phyloP scores from a whole-genome alignment of 2,329 filamentous ascomycete species.

The Raffaelea ambrosiae region DNA sequence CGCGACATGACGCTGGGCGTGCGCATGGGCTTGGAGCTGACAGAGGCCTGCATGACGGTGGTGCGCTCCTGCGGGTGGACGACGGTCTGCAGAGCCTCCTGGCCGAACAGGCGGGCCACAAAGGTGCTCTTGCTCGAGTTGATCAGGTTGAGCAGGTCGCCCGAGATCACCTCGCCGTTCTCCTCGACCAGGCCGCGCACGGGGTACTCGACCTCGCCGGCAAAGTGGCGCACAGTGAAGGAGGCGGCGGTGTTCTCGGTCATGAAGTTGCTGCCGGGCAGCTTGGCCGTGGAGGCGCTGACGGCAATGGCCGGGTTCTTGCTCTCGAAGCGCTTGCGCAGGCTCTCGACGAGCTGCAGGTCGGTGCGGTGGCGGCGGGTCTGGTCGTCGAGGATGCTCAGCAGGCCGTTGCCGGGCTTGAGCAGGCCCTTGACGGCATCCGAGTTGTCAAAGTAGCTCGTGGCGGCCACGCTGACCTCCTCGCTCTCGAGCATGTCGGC shows the following conservation, averaged over 20 bases:
- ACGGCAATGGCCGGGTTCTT: slow-evolving; percentile 89
- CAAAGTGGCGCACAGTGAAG: slow-evolving; percentile 92
- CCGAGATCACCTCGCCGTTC: slow-evolving; percentile 92
- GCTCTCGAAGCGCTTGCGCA: slow-evolving; percentile 86
- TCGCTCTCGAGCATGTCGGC: slow-evolving; percentile 90
- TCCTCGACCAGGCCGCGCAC: slow-evolving; percentile 83
- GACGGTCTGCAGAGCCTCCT: slow-evolving; percentile 85
- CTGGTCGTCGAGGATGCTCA: slow-evolving; percentile 94
- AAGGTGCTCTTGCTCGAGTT: slow-evolving; percentile 83
- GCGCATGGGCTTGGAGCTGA: slow-evolving; percentile 89
- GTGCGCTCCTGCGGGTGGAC: slow-evolving; percentile 86
- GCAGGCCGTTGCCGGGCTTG: slow-evolving; percentile 83
- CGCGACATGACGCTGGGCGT: slow-evolving; percentile 87
- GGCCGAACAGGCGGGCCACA: slow-evolving; percentile 84
- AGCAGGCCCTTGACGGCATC: slow-evolving; percentile 87
- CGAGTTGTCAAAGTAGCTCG: slow-evolving; percentile 96
- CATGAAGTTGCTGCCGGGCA: slow-evolving; percentile 83
- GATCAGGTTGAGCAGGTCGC: slow-evolving; percentile 91
- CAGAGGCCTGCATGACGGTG: slow-evolving; percentile 90
- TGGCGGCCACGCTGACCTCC: slow-evolving; percentile 81
- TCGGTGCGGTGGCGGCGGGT: slow-evolving; percentile 84
- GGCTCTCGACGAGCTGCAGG: slow-evolving; percentile 79
- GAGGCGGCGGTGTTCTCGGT: slow-evolving; percentile 71
- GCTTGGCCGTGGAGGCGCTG: slow-evolving; percentile 61
- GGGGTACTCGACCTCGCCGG: slow-evolving; percentile 91